phyloP scores from a whole-genome alignment of 352 stramenopile genomes.

The Pythium insidiosum region DNA sequence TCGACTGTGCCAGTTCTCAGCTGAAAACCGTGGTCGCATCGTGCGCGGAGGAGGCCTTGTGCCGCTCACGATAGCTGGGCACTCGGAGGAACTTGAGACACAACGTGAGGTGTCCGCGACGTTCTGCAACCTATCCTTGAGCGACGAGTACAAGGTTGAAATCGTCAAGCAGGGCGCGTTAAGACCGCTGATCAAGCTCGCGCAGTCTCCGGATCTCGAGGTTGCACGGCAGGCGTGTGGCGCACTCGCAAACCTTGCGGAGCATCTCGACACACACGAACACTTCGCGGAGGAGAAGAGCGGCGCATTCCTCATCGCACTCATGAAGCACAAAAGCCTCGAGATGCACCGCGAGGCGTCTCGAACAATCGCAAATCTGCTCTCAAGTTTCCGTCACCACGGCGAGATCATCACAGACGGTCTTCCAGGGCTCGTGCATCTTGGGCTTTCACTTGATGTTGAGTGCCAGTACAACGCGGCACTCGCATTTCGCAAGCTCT shows the following conservation, averaged over 20 bases:
- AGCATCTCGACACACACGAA: constrained; percentile 92
- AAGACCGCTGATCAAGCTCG: constrained; percentile 72
- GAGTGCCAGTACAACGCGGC: constrained; percentile 95
- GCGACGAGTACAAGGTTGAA: constrained; percentile 87
- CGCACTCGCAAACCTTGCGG: constrained; percentile 91
- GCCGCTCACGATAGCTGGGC: constrained; percentile 76
- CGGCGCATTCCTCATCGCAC: constrained; percentile 58
- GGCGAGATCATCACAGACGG: constrained; percentile 87
- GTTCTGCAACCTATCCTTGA: constrained; percentile 92
- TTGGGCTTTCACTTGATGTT: constrained; percentile 84
- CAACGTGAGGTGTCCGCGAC: constrained; percentile 91
- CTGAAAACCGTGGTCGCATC: constrained; percentile 84
- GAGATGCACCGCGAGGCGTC: constrained; percentile 93
- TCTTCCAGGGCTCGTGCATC: constrained; percentile 83
- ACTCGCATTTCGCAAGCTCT: constrained; percentile 92
- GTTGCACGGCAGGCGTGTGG: constrained; percentile 89
- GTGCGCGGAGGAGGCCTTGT: constrained; percentile 81
- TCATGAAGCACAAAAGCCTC: constrained; percentile 81
- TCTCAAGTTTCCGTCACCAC: constrained; percentile 91
- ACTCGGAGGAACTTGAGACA: constrained; percentile 90
- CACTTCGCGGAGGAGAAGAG: constrained; percentile 71
- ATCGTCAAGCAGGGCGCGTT: constrained; percentile 82
- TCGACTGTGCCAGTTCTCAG: constrained; percentile 86
- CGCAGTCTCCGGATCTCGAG: constrained; percentile 88
- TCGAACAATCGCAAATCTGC: constrained; percentile 89